These are phyloP conservation scores for Ophiocordyceps camponoti-rufipedis DNA, from an alignment of 2,329 filamentous ascomycete species.

Conservation along the genomic window DNA sequence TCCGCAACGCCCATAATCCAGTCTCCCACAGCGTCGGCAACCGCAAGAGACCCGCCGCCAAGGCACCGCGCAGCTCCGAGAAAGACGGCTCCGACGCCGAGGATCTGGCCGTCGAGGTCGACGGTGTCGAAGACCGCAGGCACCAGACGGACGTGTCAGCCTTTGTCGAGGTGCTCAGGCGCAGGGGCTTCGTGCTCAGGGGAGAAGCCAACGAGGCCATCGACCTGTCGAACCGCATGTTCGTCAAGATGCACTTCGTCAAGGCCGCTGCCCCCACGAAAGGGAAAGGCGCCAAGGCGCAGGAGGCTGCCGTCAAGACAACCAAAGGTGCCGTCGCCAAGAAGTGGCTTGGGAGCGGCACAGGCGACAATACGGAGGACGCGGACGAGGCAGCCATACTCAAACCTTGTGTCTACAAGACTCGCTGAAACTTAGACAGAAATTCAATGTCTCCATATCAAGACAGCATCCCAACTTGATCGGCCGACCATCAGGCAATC, in stretches of 20 bases:
- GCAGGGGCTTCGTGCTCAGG: slow-evolving; percentile 71
- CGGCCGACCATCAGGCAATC: not conserved
- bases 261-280: slow-evolving; percentile 60
- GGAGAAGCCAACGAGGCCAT: slow-evolving; percentile 41
- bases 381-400: slow-evolving; percentile 48
- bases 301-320: slow-evolving; percentile 34
- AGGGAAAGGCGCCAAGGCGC: slow-evolving; percentile 48
- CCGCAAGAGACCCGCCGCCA: slow-evolving; percentile 31
- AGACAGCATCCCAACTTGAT: not conserved
- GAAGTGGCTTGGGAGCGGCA: slow-evolving; percentile 19
- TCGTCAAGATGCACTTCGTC: slow-evolving; percentile 89
- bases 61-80: slow-evolving; percentile 22
- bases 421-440: slow-evolving; percentile 33
- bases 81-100: slow-evolving; percentile 30
- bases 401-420: slow-evolving; percentile 94
- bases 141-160: slow-evolving; percentile 72
- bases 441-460: not conserved
- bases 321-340: slow-evolving; percentile 36
- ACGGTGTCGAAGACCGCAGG: slow-evolving; percentile 42
- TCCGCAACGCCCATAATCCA: slow-evolving; percentile 14
- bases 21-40: slow-evolving; percentile 57
- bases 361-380: slow-evolving; percentile 38
- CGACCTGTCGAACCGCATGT: slow-evolving; percentile 91
- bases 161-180: slow-evolving; percentile 68
- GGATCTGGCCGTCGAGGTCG: slow-evolving; percentile 51